Evolutionary conservation across 306 rosid genomes (phyloP).

Genomic region (Acacia acuminata): DNA sequence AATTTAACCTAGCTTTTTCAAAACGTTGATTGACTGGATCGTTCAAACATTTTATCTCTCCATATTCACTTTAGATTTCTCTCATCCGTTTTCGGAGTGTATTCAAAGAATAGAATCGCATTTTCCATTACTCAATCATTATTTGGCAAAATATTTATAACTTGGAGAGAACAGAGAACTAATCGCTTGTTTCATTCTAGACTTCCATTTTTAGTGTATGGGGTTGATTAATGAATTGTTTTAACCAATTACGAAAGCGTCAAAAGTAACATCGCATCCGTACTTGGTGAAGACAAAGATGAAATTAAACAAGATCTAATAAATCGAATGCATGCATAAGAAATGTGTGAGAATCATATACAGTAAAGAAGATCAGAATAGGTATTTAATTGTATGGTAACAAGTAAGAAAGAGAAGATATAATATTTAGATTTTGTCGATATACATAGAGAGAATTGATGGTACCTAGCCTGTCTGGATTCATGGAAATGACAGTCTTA

Average conservation of each 20-base stretch:
- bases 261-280: not conserved
- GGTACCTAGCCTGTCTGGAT: not conserved
- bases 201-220: not conserved
- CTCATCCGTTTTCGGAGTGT: not conserved
- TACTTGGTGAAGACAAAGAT: not conserved
- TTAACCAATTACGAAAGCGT: not conserved
- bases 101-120: not conserved
- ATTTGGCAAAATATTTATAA: not conserved
- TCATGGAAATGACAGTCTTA: not conserved
- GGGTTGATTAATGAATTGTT: not conserved
- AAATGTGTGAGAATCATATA: not conserved
- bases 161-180: not conserved
- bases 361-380: not conserved
- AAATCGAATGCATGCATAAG: not conserved
- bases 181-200: not conserved
- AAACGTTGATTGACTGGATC: not conserved
- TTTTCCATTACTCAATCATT: constrained; percentile 2
- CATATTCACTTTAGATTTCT: not conserved
- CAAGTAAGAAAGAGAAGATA: not conserved
- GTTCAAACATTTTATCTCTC: not conserved
- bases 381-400: not conserved
- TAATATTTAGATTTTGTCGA: not conserved
- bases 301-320: not conserved
- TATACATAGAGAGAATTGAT: not conserved
- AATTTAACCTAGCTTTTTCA: not conserved